Base-by-base conservation (phyloP, 176 grass and related monocot genomes). In the Saccharum officinarum region DNA sequence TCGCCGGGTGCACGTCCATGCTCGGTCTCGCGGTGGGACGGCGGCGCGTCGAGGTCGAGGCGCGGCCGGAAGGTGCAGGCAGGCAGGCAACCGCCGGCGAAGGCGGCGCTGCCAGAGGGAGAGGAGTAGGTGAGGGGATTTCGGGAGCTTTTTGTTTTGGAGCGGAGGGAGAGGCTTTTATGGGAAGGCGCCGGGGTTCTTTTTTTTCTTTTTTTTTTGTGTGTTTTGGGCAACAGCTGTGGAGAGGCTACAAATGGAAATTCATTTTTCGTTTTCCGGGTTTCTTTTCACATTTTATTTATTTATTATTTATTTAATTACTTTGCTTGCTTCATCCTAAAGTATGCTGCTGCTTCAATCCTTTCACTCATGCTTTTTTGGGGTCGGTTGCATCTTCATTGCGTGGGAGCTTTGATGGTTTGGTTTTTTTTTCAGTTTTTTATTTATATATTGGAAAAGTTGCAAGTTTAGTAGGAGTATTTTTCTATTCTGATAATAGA, bases 1-100 rank as follows among this genome's bases (percentile, higher is more conserved):
- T 90, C n/a, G 47, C 46, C 3, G 60, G 61, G 16, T 87, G 79
- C 75, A 87, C 80, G 76, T 90, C 80, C 88, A 90, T 90, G 88
- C 15, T 18, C 20, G 4, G 40, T 17, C 1, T 10, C 15, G 46
- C 79, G 45, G 20, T 0, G 14, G 20, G 1, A 63, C 33, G 31
- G 17, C 0, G 52, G 11, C 3, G 36, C 36, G 34, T 15, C 18
- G 74, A 34, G 50, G 34, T 11, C 50, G 50, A 75, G 28, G 10
- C 7, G 36, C 26, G 10, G 71, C 5, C 39, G 12, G 70, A 13
- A 0, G 38, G 22, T 0, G 34, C 6, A 8, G n/a, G 38, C 69
- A 14, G 70, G 70, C 42, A 74, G 71, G 71, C 79, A 69, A 69
- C 7, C 79, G 79, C 31, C 31, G 79, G 79, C 30, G 46, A 49